Base-by-base conservation (phyloP, 257 asterid species). In the Forsythia viridissima region DNA sequence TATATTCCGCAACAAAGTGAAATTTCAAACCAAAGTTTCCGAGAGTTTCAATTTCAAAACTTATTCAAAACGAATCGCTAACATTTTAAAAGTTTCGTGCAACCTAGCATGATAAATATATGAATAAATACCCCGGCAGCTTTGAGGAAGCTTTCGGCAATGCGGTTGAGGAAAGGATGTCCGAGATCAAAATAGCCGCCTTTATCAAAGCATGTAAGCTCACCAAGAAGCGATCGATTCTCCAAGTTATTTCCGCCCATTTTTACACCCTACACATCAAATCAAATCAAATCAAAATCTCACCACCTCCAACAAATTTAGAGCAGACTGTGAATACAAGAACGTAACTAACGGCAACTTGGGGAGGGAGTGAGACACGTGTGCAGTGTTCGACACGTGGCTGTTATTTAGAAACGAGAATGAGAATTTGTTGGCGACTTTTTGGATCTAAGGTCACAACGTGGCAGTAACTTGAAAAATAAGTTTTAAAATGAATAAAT, bases 81-180 rank as follows among this genome's bases (percentile, higher is more conserved):
- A 57, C 66, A 8, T 20, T 0, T 59, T 21, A 59, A 59, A 59
- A 10, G 51, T 43, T 18, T 6, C 0, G 63, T 52, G 30, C 36
- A 59, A 59, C 18, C 13, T 44, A 44, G 52, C 52, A 48, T 48
- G 16, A 55, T 59, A n/a, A 59, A 59, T 59, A 20, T 20, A 59
- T n/a, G 36, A 59, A 59, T 59, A 59, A 20, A 3, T 78, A 92
- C 96, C 92, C 96, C 97, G 34, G 97, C 97, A 21, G 97, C 94
- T 76, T 89, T 93, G 82, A 94, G 88, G 57, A 94, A 94, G 85
- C 90, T 91, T 72, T 94, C 94, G 34, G 96, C 89, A 20, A 94
- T 75, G 82, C 98, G 97, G 52, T 94, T 92, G 52, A 94, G 96
- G n/a, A 94, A 82, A 68, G 98, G 98, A 75, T 94, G 97, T 74